These are phyloP conservation scores for Marchantia polymorpha DNA, from an alignment of 225 moss, liverwort and hornwort genomes.

Conservation along the genomic window DNA sequence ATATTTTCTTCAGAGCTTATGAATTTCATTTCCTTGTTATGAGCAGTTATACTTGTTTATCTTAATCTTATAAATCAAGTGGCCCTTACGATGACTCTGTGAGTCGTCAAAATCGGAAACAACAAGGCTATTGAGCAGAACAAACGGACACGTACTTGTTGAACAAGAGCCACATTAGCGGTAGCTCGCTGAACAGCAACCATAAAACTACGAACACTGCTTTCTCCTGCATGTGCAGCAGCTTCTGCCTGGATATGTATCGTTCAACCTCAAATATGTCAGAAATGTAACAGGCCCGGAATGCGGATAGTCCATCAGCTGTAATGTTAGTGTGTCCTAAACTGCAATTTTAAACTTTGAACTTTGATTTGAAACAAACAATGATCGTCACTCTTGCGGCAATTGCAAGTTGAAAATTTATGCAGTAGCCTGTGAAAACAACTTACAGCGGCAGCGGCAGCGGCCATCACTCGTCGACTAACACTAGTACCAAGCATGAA, in stretches of 20 bases:
- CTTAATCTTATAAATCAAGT: no score
- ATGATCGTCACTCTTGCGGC: no score
- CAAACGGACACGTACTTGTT: conserved; percentile 55
- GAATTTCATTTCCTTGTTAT: background rate
- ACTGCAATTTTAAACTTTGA: background rate
- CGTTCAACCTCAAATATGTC: background rate
- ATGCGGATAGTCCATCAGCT: background rate
- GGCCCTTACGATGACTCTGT: no score
- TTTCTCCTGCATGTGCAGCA: conserved; percentile 82
- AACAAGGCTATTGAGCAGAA: background rate
- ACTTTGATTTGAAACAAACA: background rate
- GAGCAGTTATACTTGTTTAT: no score
- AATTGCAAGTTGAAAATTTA: background rate
- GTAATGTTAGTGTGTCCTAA: background rate
- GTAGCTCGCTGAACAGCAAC: conserved; percentile 77
- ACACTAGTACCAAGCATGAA: conserved; percentile 53
- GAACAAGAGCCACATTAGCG: conserved; percentile 78
- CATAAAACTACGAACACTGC: conserved; percentile 85
- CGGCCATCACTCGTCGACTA: conserved; percentile 67
- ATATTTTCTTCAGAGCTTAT: background rate
- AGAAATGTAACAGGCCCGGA: background rate
- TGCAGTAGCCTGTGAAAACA: background rate
- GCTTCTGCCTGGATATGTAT: conserved; percentile 62
- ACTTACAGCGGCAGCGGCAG: conserved; percentile 76
- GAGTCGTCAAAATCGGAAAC: background rate